Base-by-base conservation (phyloP, 2,329 filamentous ascomycete species). In the Colletotrichum sp. region DNA sequence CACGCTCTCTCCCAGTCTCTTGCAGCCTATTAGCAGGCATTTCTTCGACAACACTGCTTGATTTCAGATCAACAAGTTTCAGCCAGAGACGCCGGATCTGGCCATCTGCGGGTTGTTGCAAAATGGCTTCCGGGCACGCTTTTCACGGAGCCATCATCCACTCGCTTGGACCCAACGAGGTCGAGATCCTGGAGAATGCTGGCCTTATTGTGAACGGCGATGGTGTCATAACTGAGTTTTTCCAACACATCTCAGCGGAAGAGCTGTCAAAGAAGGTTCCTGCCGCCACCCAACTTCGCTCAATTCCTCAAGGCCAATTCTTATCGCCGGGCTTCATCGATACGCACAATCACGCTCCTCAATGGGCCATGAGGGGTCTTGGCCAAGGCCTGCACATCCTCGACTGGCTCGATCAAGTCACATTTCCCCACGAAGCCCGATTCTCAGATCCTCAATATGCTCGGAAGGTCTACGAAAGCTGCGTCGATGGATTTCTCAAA, bases 311-410 rank as follows among this genome's bases (percentile, higher is more conserved):
- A 9, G 86, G 86, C 52, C 83, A 90, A 61, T 91, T 93, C 78
- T 82, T 92, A 64, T 88, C 92, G 72, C 91, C 91, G 0, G 90
- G 91, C 59, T 90, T 92, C 79, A 85, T 94, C 69, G 92, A 94
- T 83, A 93, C 92, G 2, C 93, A 94, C 82, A 93, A 93, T 76
- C 93, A 94, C 79, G 92, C 93, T 0, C 92, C 92, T 52, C 88
- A 91, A 78, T 90, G 87, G 86, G 82, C 86, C 16, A 86, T 87
- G 82, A 84, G 87, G 28, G 87, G 89, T 32, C 83, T 89, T 6
- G 87, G 87, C 7, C 87, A 89, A 78, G 85, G 89, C 59, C 84
- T 89, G 81, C 86, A 90, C 76, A 89, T 91, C 75, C 84, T 93
- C 9, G 90, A 93, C 79, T 94, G 93, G 93, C 86, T 94, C 2